These are phyloP conservation scores for Flaveria brownii DNA, from an alignment of 129 eudicot species.

Conservation along the genomic window DNA sequence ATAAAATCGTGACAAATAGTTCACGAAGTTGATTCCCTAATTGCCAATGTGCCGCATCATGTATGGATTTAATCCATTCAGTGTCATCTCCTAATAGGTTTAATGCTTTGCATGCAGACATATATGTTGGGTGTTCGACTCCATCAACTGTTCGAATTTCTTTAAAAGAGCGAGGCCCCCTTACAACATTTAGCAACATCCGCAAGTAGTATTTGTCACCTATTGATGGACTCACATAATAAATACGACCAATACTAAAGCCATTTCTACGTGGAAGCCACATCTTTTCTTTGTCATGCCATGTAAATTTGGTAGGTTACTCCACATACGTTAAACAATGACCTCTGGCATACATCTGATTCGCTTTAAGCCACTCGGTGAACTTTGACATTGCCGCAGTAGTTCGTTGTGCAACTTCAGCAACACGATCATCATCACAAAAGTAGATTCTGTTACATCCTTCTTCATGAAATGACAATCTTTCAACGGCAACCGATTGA, in stretches of 20 bases:
- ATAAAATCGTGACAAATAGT: background rate
- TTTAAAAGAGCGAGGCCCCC: background rate
- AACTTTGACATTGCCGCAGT: background rate
- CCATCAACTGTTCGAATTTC: background rate
- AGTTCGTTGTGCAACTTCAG: background rate
- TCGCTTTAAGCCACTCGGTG: background rate
- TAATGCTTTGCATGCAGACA: background rate
- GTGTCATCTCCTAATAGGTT: background rate
- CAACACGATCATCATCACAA: background rate
- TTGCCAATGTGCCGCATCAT: background rate
- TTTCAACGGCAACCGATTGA: background rate
- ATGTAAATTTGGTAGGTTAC: background rate
- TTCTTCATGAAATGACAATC: too few relatives aligned
- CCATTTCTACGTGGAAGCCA: background rate
- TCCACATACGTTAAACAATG: background rate
- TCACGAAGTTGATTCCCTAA: background rate
- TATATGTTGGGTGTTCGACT: background rate
- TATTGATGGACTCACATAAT: background rate
- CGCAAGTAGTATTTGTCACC: background rate
- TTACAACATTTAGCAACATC: background rate
- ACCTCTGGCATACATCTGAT: background rate
- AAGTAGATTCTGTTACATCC: background rate
- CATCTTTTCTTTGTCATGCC: background rate
- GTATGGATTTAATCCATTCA: background rate
- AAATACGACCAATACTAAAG: background rate